Conservation (phyloP, 202 grass and related monocot species). For the Elaeis oleifera region DNA sequence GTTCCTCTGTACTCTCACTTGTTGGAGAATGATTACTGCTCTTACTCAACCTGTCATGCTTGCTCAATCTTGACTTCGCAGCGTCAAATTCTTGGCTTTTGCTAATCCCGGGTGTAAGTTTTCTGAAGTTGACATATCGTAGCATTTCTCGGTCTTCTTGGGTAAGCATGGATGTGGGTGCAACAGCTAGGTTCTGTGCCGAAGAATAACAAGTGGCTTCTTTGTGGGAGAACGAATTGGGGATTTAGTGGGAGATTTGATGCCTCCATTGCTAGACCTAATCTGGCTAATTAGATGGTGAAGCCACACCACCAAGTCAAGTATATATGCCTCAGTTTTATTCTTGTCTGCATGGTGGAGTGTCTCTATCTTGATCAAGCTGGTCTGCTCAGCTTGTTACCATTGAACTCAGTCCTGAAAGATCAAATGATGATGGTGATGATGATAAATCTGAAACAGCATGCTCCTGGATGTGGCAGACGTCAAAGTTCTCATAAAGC, state of each 20-base stretch:
- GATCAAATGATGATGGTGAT: background rate
- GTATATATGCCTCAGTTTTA: conserved; percentile 50
- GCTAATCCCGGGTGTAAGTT: conserved; percentile 17
- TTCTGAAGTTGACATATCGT: conserved; percentile 27
- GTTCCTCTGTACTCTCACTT: background rate
- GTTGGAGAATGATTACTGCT: conserved; percentile 30
- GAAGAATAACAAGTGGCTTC: conserved; percentile 3
- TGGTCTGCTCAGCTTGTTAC: conserved; percentile 11
- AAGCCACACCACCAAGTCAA: conserved; percentile 71
- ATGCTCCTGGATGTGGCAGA: background rate
- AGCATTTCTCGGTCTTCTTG: conserved; percentile 58
- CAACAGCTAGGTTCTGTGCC: background rate
- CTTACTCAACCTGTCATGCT: conserved; percentile 54
- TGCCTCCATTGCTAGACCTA: conserved; percentile 15
- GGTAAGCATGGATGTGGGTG: conserved; percentile 18
- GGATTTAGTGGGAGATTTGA: conserved; percentile 64
- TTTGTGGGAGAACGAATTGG: conserved; percentile 42
- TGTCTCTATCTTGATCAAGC: conserved; percentile 43
- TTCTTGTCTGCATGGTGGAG: conserved; percentile 69
- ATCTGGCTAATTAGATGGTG: conserved; percentile 62
- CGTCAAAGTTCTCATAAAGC: background rate
- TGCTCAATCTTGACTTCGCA: background rate
- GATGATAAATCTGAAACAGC: background rate
- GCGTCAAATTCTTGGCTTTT: conserved; percentile 17
- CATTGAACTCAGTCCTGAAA: conserved; percentile 23